phyloP scores from a whole-genome alignment of 257 asterid genomes.

The Jacaranda copaia region DNA sequence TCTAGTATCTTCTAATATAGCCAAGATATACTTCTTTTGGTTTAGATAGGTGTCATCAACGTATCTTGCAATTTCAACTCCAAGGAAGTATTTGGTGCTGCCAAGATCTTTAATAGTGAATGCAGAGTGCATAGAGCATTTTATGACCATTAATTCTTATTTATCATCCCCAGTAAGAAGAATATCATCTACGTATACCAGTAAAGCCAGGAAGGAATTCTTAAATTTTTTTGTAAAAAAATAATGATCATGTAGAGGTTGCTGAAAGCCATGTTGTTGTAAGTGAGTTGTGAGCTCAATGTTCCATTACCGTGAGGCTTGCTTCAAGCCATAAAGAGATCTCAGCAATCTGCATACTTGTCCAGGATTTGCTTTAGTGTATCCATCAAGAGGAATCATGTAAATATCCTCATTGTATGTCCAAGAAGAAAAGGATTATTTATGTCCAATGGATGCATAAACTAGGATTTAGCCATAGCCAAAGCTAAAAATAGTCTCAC shows the following conservation, averaged over 20 bases:
- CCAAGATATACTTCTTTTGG: neutral
- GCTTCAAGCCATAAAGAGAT: neutral
- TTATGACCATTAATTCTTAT: neutral
- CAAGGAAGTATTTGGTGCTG: neutral
- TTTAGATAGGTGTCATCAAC: neutral
- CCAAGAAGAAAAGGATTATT: too few relatives aligned
- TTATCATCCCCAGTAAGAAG: neutral
- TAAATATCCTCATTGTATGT: too few relatives aligned
- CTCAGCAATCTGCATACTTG: neutral
- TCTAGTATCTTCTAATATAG: too few relatives aligned
- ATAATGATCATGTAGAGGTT: neutral
- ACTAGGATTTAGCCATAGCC: neutral
- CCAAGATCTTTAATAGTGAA: neutral
- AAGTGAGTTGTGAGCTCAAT: neutral
- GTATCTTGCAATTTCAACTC: neutral
- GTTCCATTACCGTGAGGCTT: neutral
- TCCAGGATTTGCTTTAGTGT: neutral
- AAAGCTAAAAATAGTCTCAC: neutral
- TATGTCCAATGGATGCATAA: too few relatives aligned
- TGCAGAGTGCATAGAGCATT: neutral
- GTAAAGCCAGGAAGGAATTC: neutral
- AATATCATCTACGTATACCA: neutral
- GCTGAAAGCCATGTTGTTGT: neutral
- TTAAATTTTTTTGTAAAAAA: neutral
- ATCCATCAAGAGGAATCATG: too few relatives aligned